Evolutionary conservation across 1,139 yeast species (phyloP).

Genomic region (Meyerozyma smithsonii): DNA sequence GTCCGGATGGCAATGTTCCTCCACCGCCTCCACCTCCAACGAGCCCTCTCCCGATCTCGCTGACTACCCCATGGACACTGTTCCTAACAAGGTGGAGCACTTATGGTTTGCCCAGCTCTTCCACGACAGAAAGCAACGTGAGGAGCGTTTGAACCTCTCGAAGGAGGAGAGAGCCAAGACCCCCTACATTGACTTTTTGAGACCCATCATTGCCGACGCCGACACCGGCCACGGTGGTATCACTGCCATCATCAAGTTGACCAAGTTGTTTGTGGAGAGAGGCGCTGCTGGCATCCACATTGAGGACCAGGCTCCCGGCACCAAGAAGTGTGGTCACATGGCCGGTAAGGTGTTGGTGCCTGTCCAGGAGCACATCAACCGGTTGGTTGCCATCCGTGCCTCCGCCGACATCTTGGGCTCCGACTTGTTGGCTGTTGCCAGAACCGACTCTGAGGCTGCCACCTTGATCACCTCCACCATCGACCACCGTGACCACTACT

Average conservation of each 20-base stretch:
- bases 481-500: constrained; percentile 92
- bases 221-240: constrained; percentile 99
- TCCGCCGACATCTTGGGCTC: constrained; percentile 92
- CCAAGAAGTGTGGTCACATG: constrained; percentile 97
- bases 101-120: constrained; percentile 94
- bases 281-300: constrained; percentile 99
- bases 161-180: constrained; percentile 59
- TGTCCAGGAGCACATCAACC: constrained; percentile 92
- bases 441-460: constrained; percentile 98
- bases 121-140: constrained; percentile 96
- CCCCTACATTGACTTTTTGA: constrained; percentile 72
- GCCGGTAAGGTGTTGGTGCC: constrained; percentile 98
- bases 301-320: constrained; percentile 98
- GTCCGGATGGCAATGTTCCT: constrained; percentile 98
- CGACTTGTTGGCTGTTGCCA: constrained; percentile 81
- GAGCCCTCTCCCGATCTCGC: constrained; percentile 99
- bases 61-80: constrained; percentile 97
- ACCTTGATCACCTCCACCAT: constrained; percentile 90
- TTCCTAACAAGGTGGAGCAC: constrained; percentile 97
- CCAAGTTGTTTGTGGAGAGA: constrained; percentile 94
- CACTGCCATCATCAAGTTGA: constrained; percentile 91
- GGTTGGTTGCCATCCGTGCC: constrained; percentile 91
- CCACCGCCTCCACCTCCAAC: constrained; percentile 94
- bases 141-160: constrained; percentile 65
- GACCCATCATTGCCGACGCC: constrained; percentile 96